These are phyloP conservation scores for Symbiodinium pilosum DNA, from an alignment of 73 alveolate genomes.

Conservation along the genomic window DNA sequence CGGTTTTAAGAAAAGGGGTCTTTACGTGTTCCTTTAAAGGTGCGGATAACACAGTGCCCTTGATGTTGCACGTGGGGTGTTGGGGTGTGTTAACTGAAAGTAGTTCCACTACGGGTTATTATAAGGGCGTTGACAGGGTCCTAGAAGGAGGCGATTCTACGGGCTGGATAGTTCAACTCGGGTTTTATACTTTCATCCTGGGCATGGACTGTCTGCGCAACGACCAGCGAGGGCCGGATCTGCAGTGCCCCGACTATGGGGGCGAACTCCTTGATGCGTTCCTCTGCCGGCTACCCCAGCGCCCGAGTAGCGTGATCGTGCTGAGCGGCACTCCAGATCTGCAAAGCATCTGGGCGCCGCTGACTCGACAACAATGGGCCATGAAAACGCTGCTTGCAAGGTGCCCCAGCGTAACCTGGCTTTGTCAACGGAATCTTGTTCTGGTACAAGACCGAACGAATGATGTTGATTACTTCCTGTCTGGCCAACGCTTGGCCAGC, in stretches of 20 bases:
- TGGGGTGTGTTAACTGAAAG: too few species aligned
- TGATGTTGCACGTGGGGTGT: too few species aligned
- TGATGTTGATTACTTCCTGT: background rate
- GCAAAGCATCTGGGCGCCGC: background rate
- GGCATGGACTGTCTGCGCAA: background rate
- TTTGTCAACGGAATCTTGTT: background rate
- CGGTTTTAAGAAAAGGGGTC: too few species aligned
- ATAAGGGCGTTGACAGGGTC: too few species aligned
- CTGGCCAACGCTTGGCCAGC: background rate
- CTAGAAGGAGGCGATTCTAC: too few species aligned
- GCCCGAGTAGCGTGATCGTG: background rate
- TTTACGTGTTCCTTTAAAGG: too few species aligned
- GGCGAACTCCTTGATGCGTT: background rate
- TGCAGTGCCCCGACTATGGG: background rate
- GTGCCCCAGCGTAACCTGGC: background rate
- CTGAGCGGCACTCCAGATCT: background rate
- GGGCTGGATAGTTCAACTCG: too few species aligned
- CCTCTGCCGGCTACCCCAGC: background rate
- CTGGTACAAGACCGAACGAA: background rate
- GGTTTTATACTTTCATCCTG: background rate
- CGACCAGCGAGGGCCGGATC: background rate
- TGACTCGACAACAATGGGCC: background rate
- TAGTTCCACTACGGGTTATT: too few species aligned
- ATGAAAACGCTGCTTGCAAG: background rate
- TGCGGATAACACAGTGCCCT: too few species aligned